Conservation (phyloP, 164 flowering plant species). For the Sedum album region DNA sequence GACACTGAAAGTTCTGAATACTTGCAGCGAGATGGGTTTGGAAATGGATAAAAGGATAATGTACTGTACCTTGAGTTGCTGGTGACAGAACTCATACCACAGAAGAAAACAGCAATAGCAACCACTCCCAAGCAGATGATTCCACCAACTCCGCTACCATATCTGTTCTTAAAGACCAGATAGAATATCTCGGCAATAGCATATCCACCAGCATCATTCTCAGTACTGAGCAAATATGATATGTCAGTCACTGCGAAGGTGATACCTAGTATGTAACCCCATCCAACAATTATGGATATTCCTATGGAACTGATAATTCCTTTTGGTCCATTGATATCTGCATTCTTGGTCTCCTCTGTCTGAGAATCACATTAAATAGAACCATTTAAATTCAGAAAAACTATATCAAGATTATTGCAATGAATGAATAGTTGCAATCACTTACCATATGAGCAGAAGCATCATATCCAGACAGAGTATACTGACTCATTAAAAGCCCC, state of each 20-base stretch:
- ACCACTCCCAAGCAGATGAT: constrained; percentile 74
- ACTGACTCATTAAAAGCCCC: constrained; percentile 94
- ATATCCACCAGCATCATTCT: constrained; percentile 89
- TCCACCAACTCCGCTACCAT: constrained; percentile 86
- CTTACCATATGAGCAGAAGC: constrained; percentile 97
- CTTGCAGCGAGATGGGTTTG: neutral
- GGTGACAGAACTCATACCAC: constrained; percentile 82
- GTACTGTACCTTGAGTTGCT: constrained; percentile 78
- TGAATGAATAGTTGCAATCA: neutral
- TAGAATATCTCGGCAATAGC: constrained; percentile 91
- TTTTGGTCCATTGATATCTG: constrained; percentile 87
- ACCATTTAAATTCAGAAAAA: neutral
- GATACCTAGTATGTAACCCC: constrained; percentile 75
- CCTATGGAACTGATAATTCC: constrained; percentile 90
- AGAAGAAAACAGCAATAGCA: constrained; percentile 84
- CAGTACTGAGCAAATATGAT: constrained; percentile 48
- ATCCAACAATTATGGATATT: constrained; percentile 79
- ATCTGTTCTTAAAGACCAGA: constrained; percentile 67
- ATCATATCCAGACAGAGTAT: constrained; percentile 88
- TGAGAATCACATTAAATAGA: constrained; percentile 17
- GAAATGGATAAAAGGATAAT: constrained; percentile 6
- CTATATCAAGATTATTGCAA: neutral
- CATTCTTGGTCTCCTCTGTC: constrained; percentile 92
- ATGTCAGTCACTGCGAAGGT: constrained; percentile 80
- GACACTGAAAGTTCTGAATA: constrained; percentile 2